phyloP scores from a whole-genome alignment of 192 early-diverging fungal genomes.

The Coemansia sp. region DNA sequence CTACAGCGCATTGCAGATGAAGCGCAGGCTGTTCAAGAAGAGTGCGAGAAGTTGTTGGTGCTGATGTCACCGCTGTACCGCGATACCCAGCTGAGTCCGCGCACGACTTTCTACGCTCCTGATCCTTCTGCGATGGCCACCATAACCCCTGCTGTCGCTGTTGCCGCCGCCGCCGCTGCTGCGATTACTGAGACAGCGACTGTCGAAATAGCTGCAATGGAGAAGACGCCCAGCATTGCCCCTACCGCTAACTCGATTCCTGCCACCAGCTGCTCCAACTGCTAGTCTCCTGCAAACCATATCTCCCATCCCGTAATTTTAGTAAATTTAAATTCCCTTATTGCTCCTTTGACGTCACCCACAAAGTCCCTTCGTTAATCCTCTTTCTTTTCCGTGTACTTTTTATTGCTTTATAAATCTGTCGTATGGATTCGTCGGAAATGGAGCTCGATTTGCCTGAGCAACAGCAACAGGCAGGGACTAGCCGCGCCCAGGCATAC shows the following conservation, averaged over 20 bases:
- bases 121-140: background rate
- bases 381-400: background rate
- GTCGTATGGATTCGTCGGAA: conserved; percentile 7
- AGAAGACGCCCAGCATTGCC: conserved; percentile 19
- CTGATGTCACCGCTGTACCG: conserved; percentile 52
- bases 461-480: conserved; percentile 2
- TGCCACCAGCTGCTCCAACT: conserved; percentile 32
- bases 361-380: background rate
- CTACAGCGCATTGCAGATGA: conserved; percentile 51
- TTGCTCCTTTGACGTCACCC: background rate
- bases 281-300: background rate
- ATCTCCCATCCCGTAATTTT: background rate
- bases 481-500: background rate
- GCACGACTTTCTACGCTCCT: conserved; percentile 15
- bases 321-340: background rate
- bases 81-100: conserved; percentile 26
- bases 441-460: conserved; percentile 49
- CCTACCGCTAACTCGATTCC: conserved; percentile 11
- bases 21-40: conserved; percentile 33
- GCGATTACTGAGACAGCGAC: background rate
- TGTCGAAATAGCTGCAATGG: conserved; percentile 3
- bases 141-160: background rate
- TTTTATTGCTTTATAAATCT: background rate
- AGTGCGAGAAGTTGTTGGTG: conserved; percentile 44
- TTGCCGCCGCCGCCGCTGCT: background rate